phyloP scores from a whole-genome alignment of 2,329 filamentous ascomycete species.

The Eurotiales sp. region DNA sequence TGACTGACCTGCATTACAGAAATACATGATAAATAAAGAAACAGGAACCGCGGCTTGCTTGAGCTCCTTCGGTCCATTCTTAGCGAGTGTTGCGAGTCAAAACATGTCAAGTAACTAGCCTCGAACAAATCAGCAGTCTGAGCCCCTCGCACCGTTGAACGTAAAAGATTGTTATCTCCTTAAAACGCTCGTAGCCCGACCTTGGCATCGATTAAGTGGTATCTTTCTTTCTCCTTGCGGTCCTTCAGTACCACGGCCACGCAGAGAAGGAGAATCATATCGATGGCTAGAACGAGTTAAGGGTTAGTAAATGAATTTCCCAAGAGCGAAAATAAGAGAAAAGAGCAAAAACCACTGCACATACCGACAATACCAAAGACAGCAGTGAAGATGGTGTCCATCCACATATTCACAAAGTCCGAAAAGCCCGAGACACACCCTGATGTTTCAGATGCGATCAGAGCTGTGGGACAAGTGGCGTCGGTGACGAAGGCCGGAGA shows the following conservation, averaged over 20 bases:
- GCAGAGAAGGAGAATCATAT: conserved; percentile 65
- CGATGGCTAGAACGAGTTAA: conserved; percentile 46
- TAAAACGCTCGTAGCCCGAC: conserved; percentile 41
- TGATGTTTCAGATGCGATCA: conserved; percentile 64
- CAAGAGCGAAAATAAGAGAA: neutral
- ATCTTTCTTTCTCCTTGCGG: conserved; percentile 73
- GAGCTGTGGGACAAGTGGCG: conserved; percentile 63
- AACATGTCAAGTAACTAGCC: conserved; percentile 9
- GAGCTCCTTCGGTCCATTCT: too few relatives aligned
- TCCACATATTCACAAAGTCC: conserved; percentile 64
- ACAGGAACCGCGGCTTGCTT: too few relatives aligned
- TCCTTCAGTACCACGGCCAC: conserved; percentile 76
- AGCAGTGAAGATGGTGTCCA: conserved; percentile 74
- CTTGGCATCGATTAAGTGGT: conserved; percentile 80
- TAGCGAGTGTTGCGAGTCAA: too few relatives aligned
- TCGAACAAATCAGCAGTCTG: conserved; percentile 24
- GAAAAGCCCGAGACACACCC: conserved; percentile 68
- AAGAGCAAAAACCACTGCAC: conserved; percentile 19
- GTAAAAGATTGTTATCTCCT: too few relatives aligned
- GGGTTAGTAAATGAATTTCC: neutral
- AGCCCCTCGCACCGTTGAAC: too few relatives aligned
- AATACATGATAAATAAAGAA: neutral
- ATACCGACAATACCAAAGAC: conserved; percentile 73
- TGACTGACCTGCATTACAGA: neutral
- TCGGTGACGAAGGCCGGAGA: conserved; percentile 70